Evolutionary conservation across 495 filamentous ascomycete species (phyloP).

Genomic region (Lophiostoma macrostomum): DNA sequence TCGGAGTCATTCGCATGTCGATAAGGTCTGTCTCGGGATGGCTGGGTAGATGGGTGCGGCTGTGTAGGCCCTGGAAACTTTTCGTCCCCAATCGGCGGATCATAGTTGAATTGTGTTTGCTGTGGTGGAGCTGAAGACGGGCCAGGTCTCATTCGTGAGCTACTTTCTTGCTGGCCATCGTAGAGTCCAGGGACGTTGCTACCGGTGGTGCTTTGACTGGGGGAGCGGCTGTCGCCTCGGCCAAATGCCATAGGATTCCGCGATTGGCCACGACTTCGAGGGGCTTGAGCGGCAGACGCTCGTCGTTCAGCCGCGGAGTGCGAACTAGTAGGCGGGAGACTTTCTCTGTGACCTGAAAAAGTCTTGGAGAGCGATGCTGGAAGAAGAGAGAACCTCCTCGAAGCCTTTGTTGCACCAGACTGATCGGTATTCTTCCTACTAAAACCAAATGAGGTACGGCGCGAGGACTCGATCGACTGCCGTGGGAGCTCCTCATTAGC

Average conservation of each 20-base stretch:
- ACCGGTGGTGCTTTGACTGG: slow-evolving; percentile 42
- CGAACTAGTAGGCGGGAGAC: slow-evolving; percentile 17
- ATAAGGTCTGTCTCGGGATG: slow-evolving; percentile 15
- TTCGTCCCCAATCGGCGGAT: slow-evolving; percentile 28
- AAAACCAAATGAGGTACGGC: slow-evolving; percentile 72
- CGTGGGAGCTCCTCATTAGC: slow-evolving; percentile 74
- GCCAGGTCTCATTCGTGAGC: slow-evolving; percentile 9
- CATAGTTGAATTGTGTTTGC: slow-evolving; percentile 30
- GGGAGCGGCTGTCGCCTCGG: slow-evolving; percentile 36
- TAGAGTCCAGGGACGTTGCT: slow-evolving; percentile 39
- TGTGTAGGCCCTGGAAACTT: slow-evolving; percentile 28
- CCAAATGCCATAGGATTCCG: slow-evolving; percentile 38
- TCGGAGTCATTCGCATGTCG: slow-evolving; percentile 32
- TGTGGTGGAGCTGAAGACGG: slow-evolving; percentile 19
- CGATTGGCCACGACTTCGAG: slow-evolving; percentile 27
- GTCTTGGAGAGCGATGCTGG: slow-evolving; percentile 69
- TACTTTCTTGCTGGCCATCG: slow-evolving; percentile 34
- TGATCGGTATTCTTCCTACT: slow-evolving; percentile 61
- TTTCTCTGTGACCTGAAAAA: slow-evolving; percentile 33
- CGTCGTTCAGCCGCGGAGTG: slow-evolving; percentile 31
- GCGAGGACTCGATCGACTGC: slow-evolving; percentile 74
- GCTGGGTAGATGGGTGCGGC: slow-evolving; percentile 25
- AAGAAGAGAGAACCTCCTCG: slow-evolving; percentile 74
- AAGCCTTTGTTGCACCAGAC: slow-evolving; percentile 52
- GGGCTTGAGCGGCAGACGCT: slow-evolving; percentile 46